Base-by-base conservation (phyloP, 768 basidiomycete genomes). In the Leccinum ochraceum region DNA sequence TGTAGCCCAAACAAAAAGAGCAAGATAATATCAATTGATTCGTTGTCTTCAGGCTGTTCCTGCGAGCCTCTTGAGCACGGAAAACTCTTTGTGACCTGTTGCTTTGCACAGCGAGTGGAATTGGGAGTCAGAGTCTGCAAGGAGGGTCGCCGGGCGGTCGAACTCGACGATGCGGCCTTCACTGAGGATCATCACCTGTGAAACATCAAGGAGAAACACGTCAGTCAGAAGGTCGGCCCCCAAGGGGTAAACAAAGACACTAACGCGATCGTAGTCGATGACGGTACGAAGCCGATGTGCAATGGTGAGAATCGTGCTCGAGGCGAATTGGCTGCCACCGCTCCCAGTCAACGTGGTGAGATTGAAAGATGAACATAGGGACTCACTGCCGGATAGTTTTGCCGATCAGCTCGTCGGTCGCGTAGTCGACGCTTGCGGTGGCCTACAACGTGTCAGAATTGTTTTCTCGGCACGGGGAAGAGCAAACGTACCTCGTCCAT, bases 331-430 rank as follows among this genome's bases (percentile, higher is more conserved):
- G 14, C 88, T 90, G 67, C 4, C 49, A 22, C 54, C 32, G 22
- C 26, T 16, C 42, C 58, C 6, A 64, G 60, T 52, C 17, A 6
- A 49, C 48, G 13, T 17, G 5, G 11, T 36, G 53, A 20, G 20
- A 24, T 32, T 14, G 26, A 36, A 13, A 37, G 48, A 11, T 3
- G 2, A 55, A 49, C 24, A 13, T 17, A 16, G 3, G 17, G 42
- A 78, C 86, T 69, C 68, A 92, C 91, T 86, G 84, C 77, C 89
- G 77, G 51, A 92, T 92, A 4, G 90, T 91, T 69, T 88, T 88
- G 37, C 88, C 81, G 65, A 92, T 95, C 4, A 94, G 79, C 69
- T 94, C 92, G 70, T 95, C 94, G 0, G 94, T 94, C 22, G 91
- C 91, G 71, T 94, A 91, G 70, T 92, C 90, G 52, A 92, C 91